phyloP scores from a whole-genome alignment of 257 asterid species.

The Cruciata laevipes region DNA sequence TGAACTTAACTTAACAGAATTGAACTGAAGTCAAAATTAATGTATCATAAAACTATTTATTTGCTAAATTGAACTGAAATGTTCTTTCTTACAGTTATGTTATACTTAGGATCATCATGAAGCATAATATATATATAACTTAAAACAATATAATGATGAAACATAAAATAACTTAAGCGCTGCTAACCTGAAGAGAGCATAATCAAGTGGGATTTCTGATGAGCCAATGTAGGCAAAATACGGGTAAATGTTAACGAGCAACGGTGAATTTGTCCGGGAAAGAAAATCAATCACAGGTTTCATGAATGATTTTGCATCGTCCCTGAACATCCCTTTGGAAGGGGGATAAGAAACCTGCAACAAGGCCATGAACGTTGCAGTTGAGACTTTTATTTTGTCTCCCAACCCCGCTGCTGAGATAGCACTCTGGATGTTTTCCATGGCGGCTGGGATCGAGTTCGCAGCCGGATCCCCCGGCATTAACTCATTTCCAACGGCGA shows the following conservation, averaged over 20 bases:
- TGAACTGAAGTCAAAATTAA: no score
- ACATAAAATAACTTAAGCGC: no score
- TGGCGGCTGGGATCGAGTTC: conserved; percentile 16
- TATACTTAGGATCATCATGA: no score
- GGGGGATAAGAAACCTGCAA: conserved; percentile 27
- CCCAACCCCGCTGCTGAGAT: conserved; percentile 8
- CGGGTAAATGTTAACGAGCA: conserved; percentile 31
- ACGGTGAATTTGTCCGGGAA: conserved; percentile 11
- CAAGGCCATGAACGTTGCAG: conserved; percentile 16
- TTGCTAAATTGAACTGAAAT: no score
- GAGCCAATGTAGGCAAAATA: conserved; percentile 16
- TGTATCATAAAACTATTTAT: no score
- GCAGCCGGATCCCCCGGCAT: not conserved
- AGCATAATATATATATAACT: no score
- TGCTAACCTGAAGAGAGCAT: conserved; percentile 14
- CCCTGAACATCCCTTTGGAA: conserved; percentile 12
- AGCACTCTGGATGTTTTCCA: conserved; percentile 24
- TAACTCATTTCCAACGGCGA: conserved; percentile 37
- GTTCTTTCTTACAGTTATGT: no score
- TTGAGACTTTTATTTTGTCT: conserved; percentile 26
- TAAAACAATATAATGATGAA: no score
- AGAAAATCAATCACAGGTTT: conserved; percentile 24
- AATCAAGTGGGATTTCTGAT: conserved; percentile 10
- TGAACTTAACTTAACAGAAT: no score
- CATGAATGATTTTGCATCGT: conserved; percentile 5